phyloP scores from a whole-genome alignment of 768 basidiomycete species.

The Amyloporia xantha region DNA sequence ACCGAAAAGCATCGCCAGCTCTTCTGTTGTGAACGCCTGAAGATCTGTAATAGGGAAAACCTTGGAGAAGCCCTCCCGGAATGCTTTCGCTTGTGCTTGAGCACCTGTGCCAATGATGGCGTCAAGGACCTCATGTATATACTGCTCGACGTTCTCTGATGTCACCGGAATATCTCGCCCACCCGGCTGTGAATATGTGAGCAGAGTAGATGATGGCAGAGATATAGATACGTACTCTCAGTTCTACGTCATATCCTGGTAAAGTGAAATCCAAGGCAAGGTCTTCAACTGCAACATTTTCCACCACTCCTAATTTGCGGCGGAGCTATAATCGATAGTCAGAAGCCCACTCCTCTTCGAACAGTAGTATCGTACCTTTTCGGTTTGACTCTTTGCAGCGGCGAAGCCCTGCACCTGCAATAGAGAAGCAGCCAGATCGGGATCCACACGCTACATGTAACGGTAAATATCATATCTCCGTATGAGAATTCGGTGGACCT shows the following conservation, averaged over 20 bases:
- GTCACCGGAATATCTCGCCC: conserved; percentile 81
- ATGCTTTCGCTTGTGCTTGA: conserved; percentile 76
- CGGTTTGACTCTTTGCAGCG: conserved; percentile 33
- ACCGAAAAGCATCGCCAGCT: conserved; percentile 93
- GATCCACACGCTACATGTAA: conserved; percentile 64
- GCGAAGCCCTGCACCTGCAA: conserved; percentile 70
- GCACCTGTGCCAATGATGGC: conserved; percentile 81
- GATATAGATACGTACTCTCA: conserved; percentile 50
- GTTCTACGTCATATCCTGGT: conserved; percentile 91
- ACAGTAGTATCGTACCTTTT: conserved; percentile 50
- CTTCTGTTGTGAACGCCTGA: conserved; percentile 88
- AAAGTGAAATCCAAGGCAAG: conserved; percentile 94
- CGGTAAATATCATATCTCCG: background rate
- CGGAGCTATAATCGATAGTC: conserved; percentile 12
- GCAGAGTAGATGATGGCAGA: background rate
- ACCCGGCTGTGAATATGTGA: conserved; percentile 45
- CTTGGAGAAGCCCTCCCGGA: conserved; percentile 91
- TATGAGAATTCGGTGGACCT: conserved; percentile 11
- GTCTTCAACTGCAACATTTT: conserved; percentile 72
- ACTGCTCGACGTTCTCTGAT: conserved; percentile 82
- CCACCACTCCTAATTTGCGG: conserved; percentile 37
- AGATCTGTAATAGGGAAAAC: conserved; percentile 92
- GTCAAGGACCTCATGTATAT: conserved; percentile 81
- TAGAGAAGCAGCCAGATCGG: conserved; percentile 79
- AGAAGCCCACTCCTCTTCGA: no score